Conservation (phyloP, 2,329 filamentous ascomycete species). For the Calonectria pseudoreteaudii region DNA sequence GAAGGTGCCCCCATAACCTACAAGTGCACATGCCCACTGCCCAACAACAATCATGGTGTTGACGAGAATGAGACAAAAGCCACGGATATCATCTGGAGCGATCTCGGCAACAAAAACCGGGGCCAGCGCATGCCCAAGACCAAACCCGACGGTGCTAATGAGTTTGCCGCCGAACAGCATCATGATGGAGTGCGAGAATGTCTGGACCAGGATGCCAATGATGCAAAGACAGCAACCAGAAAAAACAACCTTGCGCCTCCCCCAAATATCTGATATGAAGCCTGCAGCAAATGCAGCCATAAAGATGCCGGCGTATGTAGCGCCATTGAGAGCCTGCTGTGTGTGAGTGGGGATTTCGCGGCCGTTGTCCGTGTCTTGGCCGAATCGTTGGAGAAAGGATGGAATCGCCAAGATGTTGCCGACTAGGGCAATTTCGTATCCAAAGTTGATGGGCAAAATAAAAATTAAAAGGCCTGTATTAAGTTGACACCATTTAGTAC, state of each 20-base stretch:
- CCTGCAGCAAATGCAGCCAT: conserved; percentile 40
- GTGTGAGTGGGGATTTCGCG: conserved; percentile 35
- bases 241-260: conserved; percentile 36
- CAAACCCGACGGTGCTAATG: conserved; percentile 42
- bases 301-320: conserved; percentile 42
- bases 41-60: conserved; percentile 48
- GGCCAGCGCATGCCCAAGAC: conserved; percentile 42
- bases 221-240: conserved; percentile 35
- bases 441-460: conserved; percentile 43
- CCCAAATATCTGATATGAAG: conserved; percentile 39
- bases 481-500: not conserved
- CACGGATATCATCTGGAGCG: conserved; percentile 43
- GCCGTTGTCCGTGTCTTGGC: conserved; percentile 23
- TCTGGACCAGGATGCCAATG: conserved; percentile 39
- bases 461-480: conserved; percentile 36
- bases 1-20: conserved; percentile 29
- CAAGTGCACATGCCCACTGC: conserved; percentile 38
- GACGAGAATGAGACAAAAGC: conserved; percentile 42
- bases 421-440: conserved; percentile 42
- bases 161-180: conserved; percentile 44
- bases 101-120: conserved; percentile 46
- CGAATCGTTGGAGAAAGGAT: conserved; percentile 40
- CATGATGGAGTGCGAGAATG: conserved; percentile 34
- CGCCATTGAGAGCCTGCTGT: conserved; percentile 44
- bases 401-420: conserved; percentile 43